Evolutionary conservation across 208 protist species (phyloP).

Genomic region (Trypanosoma cruzi): DNA sequence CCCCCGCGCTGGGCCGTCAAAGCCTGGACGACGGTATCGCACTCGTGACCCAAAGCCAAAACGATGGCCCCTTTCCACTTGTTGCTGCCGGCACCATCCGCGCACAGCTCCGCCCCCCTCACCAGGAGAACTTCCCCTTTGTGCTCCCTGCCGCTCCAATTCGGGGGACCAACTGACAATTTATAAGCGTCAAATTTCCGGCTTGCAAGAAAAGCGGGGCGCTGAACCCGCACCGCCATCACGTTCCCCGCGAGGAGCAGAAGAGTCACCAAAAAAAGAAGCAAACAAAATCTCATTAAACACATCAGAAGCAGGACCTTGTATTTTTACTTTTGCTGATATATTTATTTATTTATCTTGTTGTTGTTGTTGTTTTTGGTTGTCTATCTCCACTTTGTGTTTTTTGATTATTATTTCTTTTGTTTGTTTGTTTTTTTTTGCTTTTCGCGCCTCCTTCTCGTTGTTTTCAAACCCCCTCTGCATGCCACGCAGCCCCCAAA

Average conservation of each 20-base stretch:
- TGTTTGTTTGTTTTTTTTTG: background rate
- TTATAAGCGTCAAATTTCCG: background rate
- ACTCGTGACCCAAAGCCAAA: conserved; percentile 3
- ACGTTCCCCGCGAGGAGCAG: conserved; percentile 4
- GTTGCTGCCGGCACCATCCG: background rate
- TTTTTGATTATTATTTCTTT: background rate
- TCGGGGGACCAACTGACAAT: conserved; percentile 12
- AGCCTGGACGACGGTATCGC: conserved; percentile 10
- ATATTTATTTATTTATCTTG: background rate
- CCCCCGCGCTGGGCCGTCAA: conserved; percentile 15
- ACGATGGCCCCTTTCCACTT: conserved; percentile 11
- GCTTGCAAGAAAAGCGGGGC: conserved; percentile 12
- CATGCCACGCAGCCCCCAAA: background rate
- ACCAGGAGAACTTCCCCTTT: conserved; percentile 17
- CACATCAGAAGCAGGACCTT: background rate
- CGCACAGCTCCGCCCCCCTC: background rate
- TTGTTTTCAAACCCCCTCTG: background rate
- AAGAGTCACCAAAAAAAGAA: conserved; percentile 25
- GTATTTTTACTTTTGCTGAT: background rate
- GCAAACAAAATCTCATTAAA: conserved; percentile 5
- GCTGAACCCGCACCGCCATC: conserved; percentile 8
- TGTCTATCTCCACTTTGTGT: too few relatives aligned
- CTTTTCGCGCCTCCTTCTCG: background rate
- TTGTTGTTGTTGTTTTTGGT: background rate
- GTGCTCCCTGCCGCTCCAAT: conserved; percentile 12